Evolutionary conservation across 257 asterid genomes (phyloP).

Genomic region (Haberlea rhodopensis): DNA sequence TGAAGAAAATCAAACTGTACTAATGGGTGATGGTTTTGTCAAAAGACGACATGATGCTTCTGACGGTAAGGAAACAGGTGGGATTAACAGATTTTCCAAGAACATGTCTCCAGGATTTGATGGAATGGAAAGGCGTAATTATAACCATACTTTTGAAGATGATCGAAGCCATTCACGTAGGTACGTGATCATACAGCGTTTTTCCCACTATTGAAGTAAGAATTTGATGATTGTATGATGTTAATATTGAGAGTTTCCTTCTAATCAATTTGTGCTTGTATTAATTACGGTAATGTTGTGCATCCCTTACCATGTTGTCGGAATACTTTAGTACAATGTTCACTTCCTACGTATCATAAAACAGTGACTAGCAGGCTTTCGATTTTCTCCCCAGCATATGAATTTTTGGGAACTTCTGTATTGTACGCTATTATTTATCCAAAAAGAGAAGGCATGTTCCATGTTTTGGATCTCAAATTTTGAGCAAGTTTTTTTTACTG

Average conservation of each 20-base stretch:
- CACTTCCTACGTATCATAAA: no score
- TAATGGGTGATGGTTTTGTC: conserved; percentile 29
- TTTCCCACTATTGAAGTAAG: conserved; percentile 11
- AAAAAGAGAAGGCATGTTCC: background rate
- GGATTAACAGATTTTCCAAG: conserved; percentile 41
- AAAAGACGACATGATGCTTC: conserved; percentile 37
- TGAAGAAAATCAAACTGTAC: conserved; percentile 29
- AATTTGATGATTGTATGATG: conserved; percentile 6
- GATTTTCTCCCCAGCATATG: background rate
- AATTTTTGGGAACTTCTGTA: background rate
- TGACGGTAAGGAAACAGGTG: conserved; percentile 42
- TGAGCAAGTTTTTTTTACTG: conserved; percentile 21
- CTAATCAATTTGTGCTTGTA: background rate
- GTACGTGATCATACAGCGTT: conserved; percentile 36
- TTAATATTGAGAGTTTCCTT: conserved; percentile 10
- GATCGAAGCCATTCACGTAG: conserved; percentile 47
- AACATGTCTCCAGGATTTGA: conserved; percentile 59
- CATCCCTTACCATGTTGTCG: conserved; percentile 9
- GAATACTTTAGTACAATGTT: background rate
- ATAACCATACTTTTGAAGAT: conserved; percentile 41
- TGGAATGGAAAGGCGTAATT: conserved; percentile 40
- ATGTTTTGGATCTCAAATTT: background rate
- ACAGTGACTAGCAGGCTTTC: background rate
- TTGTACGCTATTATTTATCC: background rate
- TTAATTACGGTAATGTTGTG: conserved; percentile 14